Evolutionary conservation across 495 filamentous ascomycete species (phyloP), one percentile per base, ranked within the genome.

Genomic region (Podospora didyma): DNA sequence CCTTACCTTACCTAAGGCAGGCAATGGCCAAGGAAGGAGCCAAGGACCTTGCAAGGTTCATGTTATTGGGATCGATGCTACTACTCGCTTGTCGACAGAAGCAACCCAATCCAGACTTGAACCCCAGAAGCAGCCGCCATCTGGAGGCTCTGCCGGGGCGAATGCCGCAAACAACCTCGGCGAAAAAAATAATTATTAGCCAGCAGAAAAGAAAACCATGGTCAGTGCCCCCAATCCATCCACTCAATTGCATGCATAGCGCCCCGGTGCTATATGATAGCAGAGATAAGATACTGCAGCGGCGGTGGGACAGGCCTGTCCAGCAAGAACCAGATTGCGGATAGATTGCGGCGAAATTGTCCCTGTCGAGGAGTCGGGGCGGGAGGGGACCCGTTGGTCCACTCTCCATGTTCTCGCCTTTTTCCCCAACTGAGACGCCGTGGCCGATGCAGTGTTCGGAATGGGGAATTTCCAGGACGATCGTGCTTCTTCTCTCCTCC

Each of bases 331-430:
- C 57, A 60, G 24, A 63, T 63, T 63, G 57, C 35, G 22, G 24
- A 48, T 57, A 60, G 21, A 60, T 63, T 63, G 54, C 54, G 45
- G 42, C 52, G 42, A 60, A 51, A 63, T 63, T 57, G 53, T 31
- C 35, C 23, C n/a, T 44, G 42, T 20, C 51, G n/a, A 12, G 34
- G 26, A n/a, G 17, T 48, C 46, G 47, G 51, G 46, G 50, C 53
- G 53, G 61, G 53, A 57, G 34, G 26, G 26, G 9, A n/a, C n/a
- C 20, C 7, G 50, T 10, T 46, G 16, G 24, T 54, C 59, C 59
- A 46, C n/a, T n/a, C n/a, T n/a, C 46, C 31, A 28, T 21, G 28
- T 23, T 21, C 14, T 46, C 31, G 12, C 44, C 39, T 46, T 24
- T 61, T 39, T 51, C 41, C 28, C 23, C 54, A 60, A 45, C 58